phyloP scores from a whole-genome alignment of 306 rosid species.

The Dalbergia oliveri region DNA sequence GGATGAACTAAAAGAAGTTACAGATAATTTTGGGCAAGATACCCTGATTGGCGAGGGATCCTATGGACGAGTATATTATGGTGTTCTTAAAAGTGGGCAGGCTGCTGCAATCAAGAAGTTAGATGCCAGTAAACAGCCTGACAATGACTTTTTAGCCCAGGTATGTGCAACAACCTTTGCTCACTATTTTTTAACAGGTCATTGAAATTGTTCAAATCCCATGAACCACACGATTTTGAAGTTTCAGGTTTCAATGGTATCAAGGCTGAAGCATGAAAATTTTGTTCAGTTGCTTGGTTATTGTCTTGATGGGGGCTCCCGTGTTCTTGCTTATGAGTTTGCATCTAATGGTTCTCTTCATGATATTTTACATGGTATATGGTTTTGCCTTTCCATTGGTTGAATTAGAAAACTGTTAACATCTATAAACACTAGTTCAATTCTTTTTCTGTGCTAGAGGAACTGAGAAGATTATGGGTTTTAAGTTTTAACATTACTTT shows the following conservation, averaged over 20 bases:
- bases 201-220: slow-evolving; percentile 30
- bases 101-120: slow-evolving; percentile 87
- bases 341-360: slow-evolving; percentile 99
- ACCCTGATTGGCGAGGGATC: slow-evolving; percentile 97
- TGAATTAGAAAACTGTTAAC: slow-evolving; percentile 24
- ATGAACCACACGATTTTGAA: slow-evolving; percentile 22
- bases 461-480: slow-evolving; percentile 35
- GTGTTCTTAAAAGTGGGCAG: slow-evolving; percentile 75
- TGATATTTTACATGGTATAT: slow-evolving; percentile 92
- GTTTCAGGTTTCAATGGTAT: slow-evolving; percentile 91
- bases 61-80: slow-evolving; percentile 87
- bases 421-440: background rate
- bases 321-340: slow-evolving; percentile 88
- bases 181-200: slow-evolving; percentile 12
- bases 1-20: slow-evolving; percentile 83
- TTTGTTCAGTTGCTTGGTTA: slow-evolving; percentile 89
- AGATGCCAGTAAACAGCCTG: slow-evolving; percentile 93
- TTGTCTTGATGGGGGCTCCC: slow-evolving; percentile 83
- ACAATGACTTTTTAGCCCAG: slow-evolving; percentile 94
- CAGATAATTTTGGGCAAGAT: slow-evolving; percentile 74
- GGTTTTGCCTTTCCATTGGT: slow-evolving; percentile 35
- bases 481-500: background rate
- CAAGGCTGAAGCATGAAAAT: slow-evolving; percentile 88
- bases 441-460: slow-evolving; percentile 20
- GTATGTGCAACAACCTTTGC: slow-evolving; percentile 52